Base-by-base conservation (phyloP, 257 asterid genomes). In the Scutellaria galericulata region DNA sequence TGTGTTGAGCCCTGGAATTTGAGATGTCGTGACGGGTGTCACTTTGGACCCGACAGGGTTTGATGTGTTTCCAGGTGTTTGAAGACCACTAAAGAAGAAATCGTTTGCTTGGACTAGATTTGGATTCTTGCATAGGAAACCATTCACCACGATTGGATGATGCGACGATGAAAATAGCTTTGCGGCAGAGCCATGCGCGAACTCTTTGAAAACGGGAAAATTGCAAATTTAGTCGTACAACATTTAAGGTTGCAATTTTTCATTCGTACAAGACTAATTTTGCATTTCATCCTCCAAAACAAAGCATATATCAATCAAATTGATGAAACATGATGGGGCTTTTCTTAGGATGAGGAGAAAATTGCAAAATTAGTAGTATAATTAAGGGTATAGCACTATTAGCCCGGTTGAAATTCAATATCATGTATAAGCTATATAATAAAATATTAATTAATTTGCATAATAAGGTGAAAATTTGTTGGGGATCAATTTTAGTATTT, bases 1-100 rank as follows among this genome's bases (percentile, higher is more conserved):
- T 4, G 87, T 80, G 79, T 85, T 85, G 57, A 85, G 82, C 15
- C 86, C 87, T 7, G 89, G 82, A 65, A 82, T 76, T 51, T 82
- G 85, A 7, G 77, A 47, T 0, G 71, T 83, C 0, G 40, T 61
- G 1, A 77, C 82, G 3, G 83, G 81, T 13, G 84, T 85, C 9
- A 80, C 82, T 46, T 64, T 68, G 3, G 85, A 80, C 9, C 85
- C 89, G 7, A 75, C n/a, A 3, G 76, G 48, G 47, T 85, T 85
- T 0, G 73, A 60, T 0, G 82, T 75, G 69, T 80, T 75, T 31
- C 83, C 83, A 0, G 79, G 52, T 0, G 55, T 0, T 39, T 82
- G 79, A 5, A 84, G 82, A 8, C 86, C 85, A 7, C 77, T 72
- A 46, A 77, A 77, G 69, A 39, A 79, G 82, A 85, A 82, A 46